phyloP scores from a whole-genome alignment of 2,329 filamentous ascomycete species.

The Xylogone sp. region DNA sequence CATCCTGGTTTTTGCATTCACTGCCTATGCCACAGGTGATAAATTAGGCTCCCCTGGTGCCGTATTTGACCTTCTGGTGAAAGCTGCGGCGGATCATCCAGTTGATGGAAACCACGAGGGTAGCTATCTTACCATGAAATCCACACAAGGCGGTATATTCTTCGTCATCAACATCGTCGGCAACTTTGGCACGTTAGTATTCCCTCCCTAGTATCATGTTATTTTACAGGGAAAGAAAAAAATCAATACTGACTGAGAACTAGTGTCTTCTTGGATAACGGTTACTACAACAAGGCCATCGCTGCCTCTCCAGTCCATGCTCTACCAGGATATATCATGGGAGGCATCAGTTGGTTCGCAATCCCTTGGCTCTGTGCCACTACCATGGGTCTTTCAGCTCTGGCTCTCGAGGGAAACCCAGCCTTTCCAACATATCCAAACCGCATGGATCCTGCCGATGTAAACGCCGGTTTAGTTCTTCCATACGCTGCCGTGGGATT shows the following conservation, averaged over 20 bases:
- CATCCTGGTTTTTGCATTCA: slow-evolving; percentile 81
- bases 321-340: slow-evolving; percentile 77
- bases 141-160: slow-evolving; percentile 77
- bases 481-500: slow-evolving; percentile 82
- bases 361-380: slow-evolving; percentile 89
- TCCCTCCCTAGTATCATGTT: too few species aligned
- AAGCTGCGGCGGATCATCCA: slow-evolving; percentile 66
- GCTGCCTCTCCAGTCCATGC: slow-evolving; percentile 82
- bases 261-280: slow-evolving; percentile 78
- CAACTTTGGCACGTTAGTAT: slow-evolving; percentile 59
- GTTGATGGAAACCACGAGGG: slow-evolving; percentile 77
- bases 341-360: slow-evolving; percentile 85
- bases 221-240: too few species aligned
- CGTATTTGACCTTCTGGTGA: slow-evolving; percentile 74
- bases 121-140: slow-evolving; percentile 84
- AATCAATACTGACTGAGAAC: slow-evolving; percentile 27
- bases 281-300: slow-evolving; percentile 93
- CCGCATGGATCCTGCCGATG: slow-evolving; percentile 69
- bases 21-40: slow-evolving; percentile 71
- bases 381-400: slow-evolving; percentile 78
- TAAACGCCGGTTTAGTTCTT: slow-evolving; percentile 78
- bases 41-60: slow-evolving; percentile 69
- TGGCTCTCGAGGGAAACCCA: slow-evolving; percentile 73
- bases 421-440: slow-evolving; percentile 69
- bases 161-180: slow-evolving; percentile 89